Base-by-base conservation (phyloP, 257 asterid genomes). In the Salvia rosmarinus region DNA sequence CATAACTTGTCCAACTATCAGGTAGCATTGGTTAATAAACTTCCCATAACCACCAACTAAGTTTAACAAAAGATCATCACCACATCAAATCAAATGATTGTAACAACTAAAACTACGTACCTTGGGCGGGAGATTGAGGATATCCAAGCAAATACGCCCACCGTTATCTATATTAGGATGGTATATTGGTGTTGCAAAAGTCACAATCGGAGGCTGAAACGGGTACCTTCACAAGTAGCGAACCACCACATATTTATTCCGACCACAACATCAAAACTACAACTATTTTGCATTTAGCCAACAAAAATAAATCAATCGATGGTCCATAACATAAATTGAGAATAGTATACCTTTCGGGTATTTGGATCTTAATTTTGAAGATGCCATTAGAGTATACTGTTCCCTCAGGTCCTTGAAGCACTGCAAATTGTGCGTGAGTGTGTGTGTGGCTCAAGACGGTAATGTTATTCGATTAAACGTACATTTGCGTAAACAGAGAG, bases 41-140 rank as follows among this genome's bases (percentile, higher is more conserved):
- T 60, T 71, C 67, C 59, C 58, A 46, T 14, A 9, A 7, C 3
- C 7, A 7, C 59, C 23, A 35, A 7, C 59, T 21, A 4, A 20
- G 42, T 9, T 44, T 9, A 56, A 44, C 30, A 57, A 58, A 56
- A 28, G 16, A n/a, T n/a, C n/a, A 46, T 52, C n/a, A 62, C 3
- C 63, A 1, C 20, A 42, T n/a, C 50, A 63, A 50, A 30, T 4
- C n/a, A n/a, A 42, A 68, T 35, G 6, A 5, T 9, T 37, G 73
- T 17, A 47, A 39, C 9, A 77, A 39, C 17, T 35, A 47, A 34
- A 19, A 28, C 20, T 14, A 11, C 30, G 21, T 12, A 89, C 97
- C 97, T 91, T 91, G 9, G 97, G 97, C 67, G 97, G 97, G 67
- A 91, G 95, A 81, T 89, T 89, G 74, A 91, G 95, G 77, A 91